Percentiles rank a stretch among this genome's conserved stretches.
These are phyloP conservation scores for Adenanthera pavonina DNA, from an alignment of 306 rosid species.

Conservation along the genomic window DNA sequence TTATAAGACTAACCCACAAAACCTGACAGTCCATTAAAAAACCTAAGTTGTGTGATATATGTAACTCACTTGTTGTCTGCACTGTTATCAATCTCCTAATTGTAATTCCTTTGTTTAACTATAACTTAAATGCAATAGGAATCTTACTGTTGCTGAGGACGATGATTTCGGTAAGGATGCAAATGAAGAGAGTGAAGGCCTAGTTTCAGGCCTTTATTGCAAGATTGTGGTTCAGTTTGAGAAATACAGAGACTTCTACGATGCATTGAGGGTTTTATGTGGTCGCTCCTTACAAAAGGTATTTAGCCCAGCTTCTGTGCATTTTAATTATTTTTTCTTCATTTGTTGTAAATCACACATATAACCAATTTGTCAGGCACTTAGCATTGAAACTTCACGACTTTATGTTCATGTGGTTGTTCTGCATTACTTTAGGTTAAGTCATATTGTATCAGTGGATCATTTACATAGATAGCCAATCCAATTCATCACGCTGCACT, in stretches of 20 bases:
- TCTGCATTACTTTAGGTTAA: not conserved
- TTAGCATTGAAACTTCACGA: conserved; percentile 13
- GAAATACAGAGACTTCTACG: conserved; percentile 70
- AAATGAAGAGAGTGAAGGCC: conserved; percentile 58
- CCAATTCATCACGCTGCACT: conserved; percentile 18
- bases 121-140: conserved; percentile 55
- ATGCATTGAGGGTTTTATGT: conserved; percentile 74
- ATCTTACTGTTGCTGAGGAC: conserved; percentile 89
- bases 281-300: conserved; percentile 94
- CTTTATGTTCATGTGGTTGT: conserved; percentile 16
- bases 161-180: conserved; percentile 71
- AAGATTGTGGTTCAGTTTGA: conserved; percentile 93
- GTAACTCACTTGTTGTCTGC: not conserved
- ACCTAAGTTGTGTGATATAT: conserved; percentile 18
- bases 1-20: not conserved
- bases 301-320: conserved; percentile 20
- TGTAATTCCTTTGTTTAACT: conserved; percentile 32
- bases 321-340: not conserved
- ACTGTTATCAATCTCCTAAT: conserved; percentile 27
- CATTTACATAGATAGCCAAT: conserved; percentile 14
- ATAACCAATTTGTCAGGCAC: conserved; percentile 2
- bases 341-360: conserved; percentile 13
- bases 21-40: not conserved
- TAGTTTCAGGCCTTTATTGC: conserved; percentile 87
- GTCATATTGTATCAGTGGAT: conserved; percentile 4